Conservation (phyloP, 345 rosid species). For the Brassica carinata region DNA sequence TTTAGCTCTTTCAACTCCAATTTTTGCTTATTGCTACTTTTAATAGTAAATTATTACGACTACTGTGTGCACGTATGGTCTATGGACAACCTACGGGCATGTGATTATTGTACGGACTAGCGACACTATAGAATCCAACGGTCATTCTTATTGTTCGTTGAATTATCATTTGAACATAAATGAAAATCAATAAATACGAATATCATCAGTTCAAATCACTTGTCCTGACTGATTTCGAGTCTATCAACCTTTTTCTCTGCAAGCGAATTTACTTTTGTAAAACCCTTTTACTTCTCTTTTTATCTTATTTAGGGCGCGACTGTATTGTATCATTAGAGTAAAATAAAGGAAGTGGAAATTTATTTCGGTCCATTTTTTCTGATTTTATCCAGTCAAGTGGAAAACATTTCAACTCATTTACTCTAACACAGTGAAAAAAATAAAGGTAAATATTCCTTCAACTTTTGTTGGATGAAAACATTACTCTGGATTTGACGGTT, state of each 20-base stretch:
- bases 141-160: constrained; percentile 31
- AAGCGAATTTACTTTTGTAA: not conserved
- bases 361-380: not conserved
- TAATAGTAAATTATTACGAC: constrained; percentile 24
- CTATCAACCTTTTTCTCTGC: not conserved
- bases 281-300: not conserved
- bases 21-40: constrained; percentile 6
- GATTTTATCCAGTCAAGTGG: not conserved
- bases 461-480: not conserved
- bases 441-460: not conserved
- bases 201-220: constrained; percentile 21
- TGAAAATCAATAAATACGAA: not conserved
- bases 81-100: constrained; percentile 28
- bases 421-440: too few species aligned
- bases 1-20: constrained; percentile 23
- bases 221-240: not conserved
- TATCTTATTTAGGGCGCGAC: not conserved
- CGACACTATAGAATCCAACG: constrained; percentile 27
- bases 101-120: constrained; percentile 18
- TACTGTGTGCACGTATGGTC: constrained; percentile 20
- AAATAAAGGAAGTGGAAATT: too few species aligned
- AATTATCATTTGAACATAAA: constrained; percentile 20
- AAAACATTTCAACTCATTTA: too few species aligned
- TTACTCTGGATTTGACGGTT: not conserved
- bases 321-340: too few species aligned